A percentile compares a stretch with the other conserved stretches of the same genome.
phyloP scores from a whole-genome alignment of 805 yeast genomes.

The Sungouiozyma ichnusensis region DNA sequence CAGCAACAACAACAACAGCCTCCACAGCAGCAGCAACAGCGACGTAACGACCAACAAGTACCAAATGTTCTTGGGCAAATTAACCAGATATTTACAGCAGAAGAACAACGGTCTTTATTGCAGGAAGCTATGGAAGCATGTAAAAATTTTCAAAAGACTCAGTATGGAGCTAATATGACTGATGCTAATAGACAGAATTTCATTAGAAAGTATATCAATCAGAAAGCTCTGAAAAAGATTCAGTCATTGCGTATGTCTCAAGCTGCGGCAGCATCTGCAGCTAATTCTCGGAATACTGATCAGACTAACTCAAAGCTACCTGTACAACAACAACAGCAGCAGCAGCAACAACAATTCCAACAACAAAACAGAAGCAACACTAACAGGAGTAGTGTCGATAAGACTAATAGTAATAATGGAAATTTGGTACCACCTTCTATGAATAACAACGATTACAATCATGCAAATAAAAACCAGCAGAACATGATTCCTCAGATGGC shows the following conservation, averaged over 20 bases:
- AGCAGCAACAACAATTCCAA: slow-evolving; percentile 2
- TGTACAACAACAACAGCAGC: slow-evolving; percentile 1
- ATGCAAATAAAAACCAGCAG: slow-evolving; percentile 1
- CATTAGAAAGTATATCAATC: slow-evolving; percentile 29
- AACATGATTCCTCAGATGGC: slow-evolving; percentile 1
- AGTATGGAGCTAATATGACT: slow-evolving; percentile 20
- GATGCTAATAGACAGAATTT: slow-evolving; percentile 24
- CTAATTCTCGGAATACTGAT: slow-evolving; percentile 4
- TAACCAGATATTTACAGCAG: slow-evolving; percentile 28
- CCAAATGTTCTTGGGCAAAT: slow-evolving; percentile 27
- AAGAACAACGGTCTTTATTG: slow-evolving; percentile 27
- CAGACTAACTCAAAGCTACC: slow-evolving; percentile 5
- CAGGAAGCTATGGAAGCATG: slow-evolving; percentile 30
- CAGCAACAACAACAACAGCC: slow-evolving; percentile 20
- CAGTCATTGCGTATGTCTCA: slow-evolving; percentile 24
- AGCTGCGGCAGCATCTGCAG: slow-evolving; percentile 9
- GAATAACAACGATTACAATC: not conserved
- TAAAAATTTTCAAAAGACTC: slow-evolving; percentile 27
- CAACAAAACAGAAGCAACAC: not conserved
- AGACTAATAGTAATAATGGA: slow-evolving; percentile 1
- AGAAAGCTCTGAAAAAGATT: slow-evolving; percentile 28
- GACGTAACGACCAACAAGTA: slow-evolving; percentile 27
- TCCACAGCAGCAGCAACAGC: slow-evolving; percentile 20
- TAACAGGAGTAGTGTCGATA: not conserved
- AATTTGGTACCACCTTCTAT: not conserved